These are phyloP conservation scores for Gloeopeniophorella convolvens DNA, from an alignment of 768 basidiomycete species.

Conservation along the genomic window DNA sequence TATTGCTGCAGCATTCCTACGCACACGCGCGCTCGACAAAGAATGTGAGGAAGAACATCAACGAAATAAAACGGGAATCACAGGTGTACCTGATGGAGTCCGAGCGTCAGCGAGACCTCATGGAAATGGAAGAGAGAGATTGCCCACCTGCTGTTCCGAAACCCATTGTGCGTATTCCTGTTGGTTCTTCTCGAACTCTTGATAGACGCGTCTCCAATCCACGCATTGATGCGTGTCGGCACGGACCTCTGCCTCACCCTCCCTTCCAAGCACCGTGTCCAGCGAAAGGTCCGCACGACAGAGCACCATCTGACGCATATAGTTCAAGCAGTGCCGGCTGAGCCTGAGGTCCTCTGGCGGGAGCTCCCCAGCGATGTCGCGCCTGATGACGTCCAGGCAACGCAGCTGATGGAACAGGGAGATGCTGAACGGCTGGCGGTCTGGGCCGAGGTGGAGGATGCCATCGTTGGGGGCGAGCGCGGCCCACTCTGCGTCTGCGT, in stretches of 20 bases:
- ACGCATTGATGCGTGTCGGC: slow-evolving; percentile 5
- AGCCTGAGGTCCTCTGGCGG: neutral
- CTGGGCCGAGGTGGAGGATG: slow-evolving; percentile 24
- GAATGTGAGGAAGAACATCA: neutral
- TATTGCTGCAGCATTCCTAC: no score
- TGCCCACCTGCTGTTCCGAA: neutral
- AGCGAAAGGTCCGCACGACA: slow-evolving; percentile 32
- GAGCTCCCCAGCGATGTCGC: slow-evolving; percentile 17
- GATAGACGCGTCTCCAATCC: slow-evolving; percentile 8
- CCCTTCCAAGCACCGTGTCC: slow-evolving; percentile 21
- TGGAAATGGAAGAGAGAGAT: neutral
- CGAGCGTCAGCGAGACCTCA: neutral
- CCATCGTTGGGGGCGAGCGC: slow-evolving; percentile 25
- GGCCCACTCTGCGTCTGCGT: slow-evolving; percentile 21
- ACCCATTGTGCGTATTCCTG: slow-evolving; percentile 3
- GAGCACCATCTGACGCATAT: slow-evolving; percentile 33
- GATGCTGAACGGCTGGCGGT: slow-evolving; percentile 29
- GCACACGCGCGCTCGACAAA: neutral
- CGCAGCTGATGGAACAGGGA: slow-evolving; percentile 37
- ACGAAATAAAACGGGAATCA: no score
- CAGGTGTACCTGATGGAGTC: neutral
- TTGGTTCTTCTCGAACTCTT: slow-evolving; percentile 7
- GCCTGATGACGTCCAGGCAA: slow-evolving; percentile 34
- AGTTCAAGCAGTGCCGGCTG: slow-evolving; percentile 35
- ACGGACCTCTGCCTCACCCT: slow-evolving; percentile 8